Conservation (phyloP, 164 flowering plant genomes). For the Chimonanthus salicifolius region DNA sequence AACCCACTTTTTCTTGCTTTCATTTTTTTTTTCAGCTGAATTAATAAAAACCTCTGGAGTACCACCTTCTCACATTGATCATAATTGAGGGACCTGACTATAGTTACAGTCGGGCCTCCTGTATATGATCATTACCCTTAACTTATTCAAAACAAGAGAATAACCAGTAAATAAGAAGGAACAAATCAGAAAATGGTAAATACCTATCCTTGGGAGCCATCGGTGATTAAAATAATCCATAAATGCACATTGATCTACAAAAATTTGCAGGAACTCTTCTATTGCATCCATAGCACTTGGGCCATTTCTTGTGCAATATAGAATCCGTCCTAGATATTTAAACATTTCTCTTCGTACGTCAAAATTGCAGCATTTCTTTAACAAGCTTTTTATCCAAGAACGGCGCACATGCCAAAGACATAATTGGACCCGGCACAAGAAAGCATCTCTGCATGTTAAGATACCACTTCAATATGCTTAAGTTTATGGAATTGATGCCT, state of each 20-base stretch:
- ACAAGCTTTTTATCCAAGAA: conserved; percentile 38
- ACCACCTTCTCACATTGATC: too few relatives aligned
- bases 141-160: too few relatives aligned
- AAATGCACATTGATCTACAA: conserved; percentile 44
- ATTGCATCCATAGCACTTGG: conserved; percentile 30
- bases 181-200: background rate
- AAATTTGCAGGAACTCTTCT: conserved; percentile 47
- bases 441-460: conserved; percentile 34
- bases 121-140: too few relatives aligned
- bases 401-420: conserved; percentile 54
- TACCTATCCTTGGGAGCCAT: conserved; percentile 49
- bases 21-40: too few relatives aligned
- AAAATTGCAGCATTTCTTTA: conserved; percentile 41
- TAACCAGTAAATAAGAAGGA: background rate
- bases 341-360: conserved; percentile 48
- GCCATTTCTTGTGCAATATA: conserved; percentile 34
- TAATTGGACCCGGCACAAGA: conserved; percentile 42
- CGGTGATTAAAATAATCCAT: conserved; percentile 39
- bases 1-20: too few relatives aligned
- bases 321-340: conserved; percentile 38
- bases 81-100: too few relatives aligned
- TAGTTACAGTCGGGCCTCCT: too few relatives aligned
- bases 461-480: conserved; percentile 1
- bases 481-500: background rate
- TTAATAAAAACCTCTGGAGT: too few relatives aligned